Evolutionary conservation across 2,329 filamentous ascomycete genomes (phyloP).

Genomic region (Epichloe gansuensis): DNA sequence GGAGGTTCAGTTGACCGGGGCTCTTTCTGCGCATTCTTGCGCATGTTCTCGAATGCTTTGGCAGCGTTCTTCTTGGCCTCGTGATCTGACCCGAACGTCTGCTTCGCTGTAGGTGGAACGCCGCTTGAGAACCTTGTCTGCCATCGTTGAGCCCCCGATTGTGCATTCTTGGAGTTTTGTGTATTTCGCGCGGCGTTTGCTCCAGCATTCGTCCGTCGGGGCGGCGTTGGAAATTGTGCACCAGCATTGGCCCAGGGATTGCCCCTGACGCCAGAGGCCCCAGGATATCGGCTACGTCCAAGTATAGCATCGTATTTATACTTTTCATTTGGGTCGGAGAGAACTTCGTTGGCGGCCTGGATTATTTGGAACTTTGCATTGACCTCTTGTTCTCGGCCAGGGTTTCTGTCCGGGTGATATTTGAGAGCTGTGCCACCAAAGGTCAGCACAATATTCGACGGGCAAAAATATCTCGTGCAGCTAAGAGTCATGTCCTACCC

Average conservation of each 20-base stretch:
- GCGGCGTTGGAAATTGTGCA: slow-evolving; percentile 38
- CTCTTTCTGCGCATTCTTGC: slow-evolving; percentile 19
- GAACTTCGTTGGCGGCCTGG: slow-evolving; percentile 70
- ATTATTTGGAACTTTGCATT: slow-evolving; percentile 77
- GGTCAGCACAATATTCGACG: slow-evolving; percentile 12
- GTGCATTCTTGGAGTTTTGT: slow-evolving; percentile 8
- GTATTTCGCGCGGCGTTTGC: slow-evolving; percentile 4
- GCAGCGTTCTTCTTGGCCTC: slow-evolving; percentile 29
- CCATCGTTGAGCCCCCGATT: slow-evolving; percentile 33
- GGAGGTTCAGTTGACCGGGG: slow-evolving; percentile 15
- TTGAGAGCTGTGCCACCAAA: slow-evolving; percentile 47
- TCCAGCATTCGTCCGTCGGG: slow-evolving; percentile 24
- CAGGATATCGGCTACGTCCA: slow-evolving; percentile 26
- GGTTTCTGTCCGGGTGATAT: slow-evolving; percentile 83
- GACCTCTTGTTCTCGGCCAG: slow-evolving; percentile 65
- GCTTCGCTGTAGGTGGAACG: slow-evolving; percentile 30
- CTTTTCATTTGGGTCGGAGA: slow-evolving; percentile 37
- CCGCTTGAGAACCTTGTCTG: slow-evolving; percentile 27
- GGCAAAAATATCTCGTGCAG: not conserved
- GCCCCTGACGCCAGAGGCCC: slow-evolving; percentile 41
- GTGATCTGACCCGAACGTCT: slow-evolving; percentile 19
- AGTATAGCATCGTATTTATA: slow-evolving; percentile 40
- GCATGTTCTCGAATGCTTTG: slow-evolving; percentile 31
- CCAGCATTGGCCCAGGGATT: slow-evolving; percentile 43
- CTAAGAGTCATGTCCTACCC: slow-evolving; percentile 34